A percentile compares a stretch with the other conserved stretches of the same genome.
Conservation (phyloP, 2,329 filamentous ascomycete genomes). For the Colletotrichum endophyticum region DNA sequence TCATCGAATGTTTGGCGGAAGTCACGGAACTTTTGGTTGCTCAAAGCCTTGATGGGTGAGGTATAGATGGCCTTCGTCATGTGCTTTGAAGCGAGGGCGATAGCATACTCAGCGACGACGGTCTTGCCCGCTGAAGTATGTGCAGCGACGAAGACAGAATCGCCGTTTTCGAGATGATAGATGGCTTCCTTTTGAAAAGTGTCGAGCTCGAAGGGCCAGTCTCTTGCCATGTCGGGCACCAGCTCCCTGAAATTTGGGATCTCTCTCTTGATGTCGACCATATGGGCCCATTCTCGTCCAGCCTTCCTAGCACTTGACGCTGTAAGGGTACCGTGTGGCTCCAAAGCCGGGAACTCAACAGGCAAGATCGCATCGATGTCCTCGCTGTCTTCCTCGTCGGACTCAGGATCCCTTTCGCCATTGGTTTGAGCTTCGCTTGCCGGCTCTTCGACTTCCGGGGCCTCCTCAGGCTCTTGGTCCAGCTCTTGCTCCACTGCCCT, state of each 20-base stretch:
- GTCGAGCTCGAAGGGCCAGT: conserved; percentile 97
- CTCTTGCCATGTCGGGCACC: conserved; percentile 93
- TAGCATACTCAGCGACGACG: conserved; percentile 97
- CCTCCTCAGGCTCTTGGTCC: conserved; percentile 49
- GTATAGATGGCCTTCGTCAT: conserved; percentile 99
- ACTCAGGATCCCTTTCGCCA: conserved; percentile 36
- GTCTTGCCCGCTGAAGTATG: conserved; percentile 99
- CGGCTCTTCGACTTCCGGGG: conserved; percentile 32
- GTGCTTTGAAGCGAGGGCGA: conserved; percentile 93
- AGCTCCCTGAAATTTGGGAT: conserved; percentile 94
- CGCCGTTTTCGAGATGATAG: conserved; percentile 94
- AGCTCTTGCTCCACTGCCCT: conserved; percentile 48
- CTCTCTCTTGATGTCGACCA: conserved; percentile 93
- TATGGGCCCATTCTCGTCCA: conserved; percentile 93
- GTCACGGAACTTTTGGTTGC: conserved; percentile 98
- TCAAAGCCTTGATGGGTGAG: conserved; percentile 96
- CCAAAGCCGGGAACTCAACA: conserved; percentile 89
- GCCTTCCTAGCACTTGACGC: conserved; percentile 74
- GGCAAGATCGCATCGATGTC: conserved; percentile 88
- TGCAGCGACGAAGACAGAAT: conserved; percentile 96
- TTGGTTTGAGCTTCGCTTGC: conserved; percentile 23
- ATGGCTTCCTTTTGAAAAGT: conserved; percentile 99
- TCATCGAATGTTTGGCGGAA: conserved; percentile 91
- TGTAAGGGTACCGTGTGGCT: conserved; percentile 80
- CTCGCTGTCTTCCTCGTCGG: conserved; percentile 53